Evolutionary conservation across 2,329 filamentous ascomycete species (phyloP), one percentile per base, ranked within the genome.

Genomic region (Pyricularia sp.): DNA sequence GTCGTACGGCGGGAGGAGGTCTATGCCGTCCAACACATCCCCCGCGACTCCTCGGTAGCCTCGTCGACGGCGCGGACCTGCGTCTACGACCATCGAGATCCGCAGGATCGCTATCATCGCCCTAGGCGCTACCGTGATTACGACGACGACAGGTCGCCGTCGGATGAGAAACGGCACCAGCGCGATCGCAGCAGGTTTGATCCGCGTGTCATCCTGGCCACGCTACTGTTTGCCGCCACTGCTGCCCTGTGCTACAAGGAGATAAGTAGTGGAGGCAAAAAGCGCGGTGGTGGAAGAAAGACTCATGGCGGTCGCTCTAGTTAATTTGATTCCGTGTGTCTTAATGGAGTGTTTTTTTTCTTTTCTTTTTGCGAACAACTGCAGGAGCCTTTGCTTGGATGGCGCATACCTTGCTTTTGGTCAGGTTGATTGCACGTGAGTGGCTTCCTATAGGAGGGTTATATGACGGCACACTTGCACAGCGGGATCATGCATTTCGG

Each of bases 61-160:
- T 42, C 26, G 9, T 11, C 42, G 10, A 31, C 66, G 12, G 42
- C n/a, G 28, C 26, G 50, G 4, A 67, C 66, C 11, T 25, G 50
- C 11, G 65, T 50, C 36, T 66, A 66, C 65, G 65, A 66, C 36
- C 50, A 31, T 28, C 30, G 30, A n/a, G 64, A 36, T 23, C 64
- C 30, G 20, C 64, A 30, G 14, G 30, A 65, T 9, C 30, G 25
- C 17, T 14, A 9, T 23, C 65, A 26, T 26, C 65, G 33, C 23
- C 20, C 33, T 4, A 20, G 65, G 30, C 20, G 65, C 23, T 42
- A 42, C 12, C 33, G 12, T 33, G 0, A 86, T 82, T 0, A 86
- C 73, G 3, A 87, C 71, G 68, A 84, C 79, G 2, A 71, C 42
- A 30, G 59, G 17, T 28, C 28, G 42, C 20, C 55, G 23, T 4